Percentiles rank a stretch among this genome's conserved stretches.
Evolutionary conservation across 805 yeast species (phyloP).

Genomic region (Metschnikowia lochheadii): DNA sequence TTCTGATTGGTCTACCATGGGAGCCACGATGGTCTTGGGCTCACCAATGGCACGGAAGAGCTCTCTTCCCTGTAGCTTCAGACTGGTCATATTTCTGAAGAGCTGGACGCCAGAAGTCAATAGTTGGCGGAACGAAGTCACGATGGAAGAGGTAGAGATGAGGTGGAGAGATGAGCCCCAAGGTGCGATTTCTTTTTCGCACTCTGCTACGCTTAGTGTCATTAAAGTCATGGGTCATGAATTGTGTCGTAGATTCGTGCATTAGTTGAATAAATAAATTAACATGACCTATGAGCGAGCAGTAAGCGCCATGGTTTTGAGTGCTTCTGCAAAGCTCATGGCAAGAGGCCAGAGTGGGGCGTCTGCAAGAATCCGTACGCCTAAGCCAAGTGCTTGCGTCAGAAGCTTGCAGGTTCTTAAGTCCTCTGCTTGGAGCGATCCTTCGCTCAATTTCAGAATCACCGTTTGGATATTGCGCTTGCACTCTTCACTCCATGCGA

Average conservation of each 20-base stretch:
- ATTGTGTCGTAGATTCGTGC: not conserved
- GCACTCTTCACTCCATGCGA: conserved; percentile 11
- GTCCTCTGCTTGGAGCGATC: conserved; percentile 25
- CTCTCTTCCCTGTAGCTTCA: conserved; percentile 52
- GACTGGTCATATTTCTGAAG: conserved; percentile 13
- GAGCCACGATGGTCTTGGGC: conserved; percentile 89
- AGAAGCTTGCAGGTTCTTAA: conserved; percentile 45
- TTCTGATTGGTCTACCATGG: conserved; percentile 98
- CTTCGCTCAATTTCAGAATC: conserved; percentile 2
- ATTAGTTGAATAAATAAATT: conserved; percentile 2
- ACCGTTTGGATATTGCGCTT: conserved; percentile 11
- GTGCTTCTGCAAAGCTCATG: conserved; percentile 72
- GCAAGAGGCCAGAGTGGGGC: conserved; percentile 88
- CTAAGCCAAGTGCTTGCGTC: conserved; percentile 59
- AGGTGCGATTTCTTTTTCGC: conserved; percentile 2
- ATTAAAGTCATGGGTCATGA: too few relatives aligned
- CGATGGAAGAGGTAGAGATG: conserved; percentile 4
- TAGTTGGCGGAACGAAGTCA: conserved; percentile 3
- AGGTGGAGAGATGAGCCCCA: conserved; percentile 2
- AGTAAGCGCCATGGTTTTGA: conserved; percentile 48
- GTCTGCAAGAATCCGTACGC: conserved; percentile 74
- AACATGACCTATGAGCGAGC: not conserved
- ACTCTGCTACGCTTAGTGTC: not conserved
- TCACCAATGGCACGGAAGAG: conserved; percentile 64
- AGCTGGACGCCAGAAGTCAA: not conserved